These are phyloP conservation scores for Bimuria novae-zelandiae DNA, from an alignment of 2,329 filamentous ascomycete genomes.

Conservation along the genomic window DNA sequence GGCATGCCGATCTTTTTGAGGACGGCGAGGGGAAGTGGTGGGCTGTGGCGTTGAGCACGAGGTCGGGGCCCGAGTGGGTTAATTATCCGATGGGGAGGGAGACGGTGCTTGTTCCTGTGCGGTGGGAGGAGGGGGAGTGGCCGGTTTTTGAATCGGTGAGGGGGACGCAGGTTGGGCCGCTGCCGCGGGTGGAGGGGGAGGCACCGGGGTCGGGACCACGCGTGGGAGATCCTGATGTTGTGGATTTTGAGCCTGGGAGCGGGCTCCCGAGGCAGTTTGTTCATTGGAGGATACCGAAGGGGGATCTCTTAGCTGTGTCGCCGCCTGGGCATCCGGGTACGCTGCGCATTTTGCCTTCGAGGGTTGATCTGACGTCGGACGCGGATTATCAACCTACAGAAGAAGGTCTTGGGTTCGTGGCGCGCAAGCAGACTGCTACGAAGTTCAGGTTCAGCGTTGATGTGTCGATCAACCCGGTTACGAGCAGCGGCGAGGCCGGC, in stretches of 20 bases:
- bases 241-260: constrained; percentile 52
- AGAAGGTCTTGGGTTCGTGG: constrained; percentile 58
- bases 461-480: constrained; percentile 25
- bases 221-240: constrained; percentile 45
- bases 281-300: constrained; percentile 58
- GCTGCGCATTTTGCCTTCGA: constrained; percentile 50
- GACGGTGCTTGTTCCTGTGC: constrained; percentile 29
- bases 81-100: constrained; percentile 37
- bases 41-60: constrained; percentile 29
- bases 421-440: constrained; percentile 57
- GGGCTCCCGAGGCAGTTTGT: constrained; percentile 57
- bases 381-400: constrained; percentile 50
- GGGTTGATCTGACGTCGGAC: constrained; percentile 58
- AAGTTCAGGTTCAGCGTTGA: constrained; percentile 58
- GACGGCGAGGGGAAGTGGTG: constrained; percentile 31
- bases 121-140: constrained; percentile 45
- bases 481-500: neutral
- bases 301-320: constrained; percentile 38
- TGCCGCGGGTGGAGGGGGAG: neutral
- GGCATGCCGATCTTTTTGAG: constrained; percentile 36
- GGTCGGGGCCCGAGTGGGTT: constrained; percentile 17
- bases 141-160: constrained; percentile 49
- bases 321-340: too few relatives aligned
- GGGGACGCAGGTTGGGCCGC: constrained; percentile 50
- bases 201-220: constrained; percentile 1